phyloP scores from a whole-genome alignment of 805 yeast genomes.

The Pichia pseudocactophila region DNA sequence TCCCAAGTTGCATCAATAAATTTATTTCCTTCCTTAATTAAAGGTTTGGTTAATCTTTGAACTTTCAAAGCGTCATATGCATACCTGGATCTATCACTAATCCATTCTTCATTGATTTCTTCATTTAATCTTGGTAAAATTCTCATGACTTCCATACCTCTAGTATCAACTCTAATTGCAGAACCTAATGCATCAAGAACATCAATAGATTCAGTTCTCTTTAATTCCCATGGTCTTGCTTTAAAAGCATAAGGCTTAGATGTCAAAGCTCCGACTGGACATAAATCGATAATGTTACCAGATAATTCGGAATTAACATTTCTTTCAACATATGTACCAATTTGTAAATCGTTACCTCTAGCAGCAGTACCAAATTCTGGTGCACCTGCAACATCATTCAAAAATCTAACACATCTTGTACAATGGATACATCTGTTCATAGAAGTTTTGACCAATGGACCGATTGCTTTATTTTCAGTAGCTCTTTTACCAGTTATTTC shows the following conservation, averaged over 20 bases:
- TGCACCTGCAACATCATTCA: conserved; percentile 89
- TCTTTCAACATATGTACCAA: conserved; percentile 81
- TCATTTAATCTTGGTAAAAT: conserved; percentile 80
- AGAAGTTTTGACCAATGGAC: conserved; percentile 81
- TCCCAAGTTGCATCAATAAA: conserved; percentile 81
- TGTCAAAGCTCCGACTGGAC: conserved; percentile 90
- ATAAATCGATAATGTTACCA: conserved; percentile 78
- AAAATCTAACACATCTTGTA: conserved; percentile 82
- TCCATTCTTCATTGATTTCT: conserved; percentile 87
- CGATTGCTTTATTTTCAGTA: conserved; percentile 82
- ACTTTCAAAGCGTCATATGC: conserved; percentile 81
- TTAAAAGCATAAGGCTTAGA: conserved; percentile 87
- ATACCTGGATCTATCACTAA: conserved; percentile 77
- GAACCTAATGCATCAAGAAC: conserved; percentile 80
- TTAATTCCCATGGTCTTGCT: conserved; percentile 90
- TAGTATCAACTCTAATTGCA: conserved; percentile 73
- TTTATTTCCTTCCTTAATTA: conserved; percentile 58
- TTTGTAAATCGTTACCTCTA: conserved; percentile 87
- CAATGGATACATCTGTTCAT: conserved; percentile 93
- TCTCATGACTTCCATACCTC: conserved; percentile 84
- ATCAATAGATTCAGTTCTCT: conserved; percentile 80
- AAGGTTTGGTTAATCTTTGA: conserved; percentile 76
- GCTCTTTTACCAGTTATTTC: conserved; percentile 84
- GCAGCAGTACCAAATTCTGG: conserved; percentile 86
- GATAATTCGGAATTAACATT: conserved; percentile 78